Percentiles rank a stretch among this genome's conserved stretches.
Conservation (phyloP, 2,329 filamentous ascomycete species). For the Cladosporium sp. region DNA sequence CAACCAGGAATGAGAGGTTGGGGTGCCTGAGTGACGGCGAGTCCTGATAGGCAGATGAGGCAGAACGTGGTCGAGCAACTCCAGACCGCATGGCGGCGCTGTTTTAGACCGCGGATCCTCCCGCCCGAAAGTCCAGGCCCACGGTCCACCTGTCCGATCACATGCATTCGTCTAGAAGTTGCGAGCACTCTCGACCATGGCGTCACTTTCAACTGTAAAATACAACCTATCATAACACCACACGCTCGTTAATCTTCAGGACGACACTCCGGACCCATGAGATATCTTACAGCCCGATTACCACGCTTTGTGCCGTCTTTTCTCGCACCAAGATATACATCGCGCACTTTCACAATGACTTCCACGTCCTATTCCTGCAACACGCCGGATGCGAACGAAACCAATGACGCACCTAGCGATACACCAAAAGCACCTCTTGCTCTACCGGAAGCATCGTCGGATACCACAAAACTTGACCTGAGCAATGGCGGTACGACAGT, state of each 20-base stretch:
- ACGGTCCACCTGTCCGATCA: too few relatives aligned
- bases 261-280: background rate
- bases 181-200: background rate
- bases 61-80: too few relatives aligned
- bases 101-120: too few relatives aligned
- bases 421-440: constrained; percentile 12
- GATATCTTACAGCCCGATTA: constrained; percentile 1
- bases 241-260: too few relatives aligned
- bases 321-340: background rate
- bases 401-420: background rate
- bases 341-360: constrained; percentile 3
- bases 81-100: too few relatives aligned
- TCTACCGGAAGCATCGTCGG: constrained; percentile 18
- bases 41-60: too few relatives aligned
- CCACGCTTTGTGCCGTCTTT: background rate
- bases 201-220: too few relatives aligned
- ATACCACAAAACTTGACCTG: constrained; percentile 27
- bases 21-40: too few relatives aligned
- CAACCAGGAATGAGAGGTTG: too few relatives aligned
- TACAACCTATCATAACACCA: too few relatives aligned
- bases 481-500: constrained; percentile 35
- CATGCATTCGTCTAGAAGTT: background rate
- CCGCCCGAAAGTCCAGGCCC: too few relatives aligned
- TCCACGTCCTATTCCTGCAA: background rate
- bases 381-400: background rate